Conservation (phyloP, 2,329 filamentous ascomycete species). For the Malbranchea cinnamomea region DNA sequence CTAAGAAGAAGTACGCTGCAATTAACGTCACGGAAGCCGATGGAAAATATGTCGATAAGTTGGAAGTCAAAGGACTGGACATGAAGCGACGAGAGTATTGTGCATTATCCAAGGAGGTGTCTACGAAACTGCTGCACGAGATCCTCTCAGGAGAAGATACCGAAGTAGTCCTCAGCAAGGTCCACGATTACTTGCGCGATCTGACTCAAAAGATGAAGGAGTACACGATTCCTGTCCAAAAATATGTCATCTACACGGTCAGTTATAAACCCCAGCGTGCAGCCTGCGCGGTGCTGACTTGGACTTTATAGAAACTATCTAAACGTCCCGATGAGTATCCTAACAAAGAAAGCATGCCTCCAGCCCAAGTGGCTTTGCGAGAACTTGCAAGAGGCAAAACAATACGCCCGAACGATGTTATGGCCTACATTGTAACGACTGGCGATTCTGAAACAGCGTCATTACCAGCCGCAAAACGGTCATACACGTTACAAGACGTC, state of each 20-base stretch:
- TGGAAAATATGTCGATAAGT: conserved; percentile 81
- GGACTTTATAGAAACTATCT: conserved; percentile 55
- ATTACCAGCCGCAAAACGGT: conserved; percentile 64
- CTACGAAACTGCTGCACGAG: conserved; percentile 76
- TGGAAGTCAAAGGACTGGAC: conserved; percentile 95
- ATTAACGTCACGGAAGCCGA: conserved; percentile 84
- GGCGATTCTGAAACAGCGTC: conserved; percentile 47
- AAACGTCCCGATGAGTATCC: conserved; percentile 90
- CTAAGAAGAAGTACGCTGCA: conserved; percentile 98
- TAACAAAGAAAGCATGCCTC: conserved; percentile 87
- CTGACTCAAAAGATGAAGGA: conserved; percentile 78
- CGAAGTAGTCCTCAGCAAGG: conserved; percentile 71
- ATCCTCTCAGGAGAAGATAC: conserved; percentile 88
- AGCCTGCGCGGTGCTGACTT: background rate
- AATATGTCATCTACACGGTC: conserved; percentile 90
- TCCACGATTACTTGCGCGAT: conserved; percentile 84
- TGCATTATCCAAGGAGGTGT: conserved; percentile 86
- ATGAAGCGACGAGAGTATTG: conserved; percentile 98
- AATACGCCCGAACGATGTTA: conserved; percentile 86
- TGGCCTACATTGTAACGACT: conserved; percentile 80
- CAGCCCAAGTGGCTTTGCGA: conserved; percentile 85
- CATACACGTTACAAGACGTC: conserved; percentile 73
- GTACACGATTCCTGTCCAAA: conserved; percentile 55
- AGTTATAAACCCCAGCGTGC: conserved; percentile 10
- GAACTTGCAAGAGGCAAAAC: conserved; percentile 76